These are phyloP conservation scores for Suhomyces vadensis DNA, from an alignment of 805 yeast species.

Conservation along the genomic window DNA sequence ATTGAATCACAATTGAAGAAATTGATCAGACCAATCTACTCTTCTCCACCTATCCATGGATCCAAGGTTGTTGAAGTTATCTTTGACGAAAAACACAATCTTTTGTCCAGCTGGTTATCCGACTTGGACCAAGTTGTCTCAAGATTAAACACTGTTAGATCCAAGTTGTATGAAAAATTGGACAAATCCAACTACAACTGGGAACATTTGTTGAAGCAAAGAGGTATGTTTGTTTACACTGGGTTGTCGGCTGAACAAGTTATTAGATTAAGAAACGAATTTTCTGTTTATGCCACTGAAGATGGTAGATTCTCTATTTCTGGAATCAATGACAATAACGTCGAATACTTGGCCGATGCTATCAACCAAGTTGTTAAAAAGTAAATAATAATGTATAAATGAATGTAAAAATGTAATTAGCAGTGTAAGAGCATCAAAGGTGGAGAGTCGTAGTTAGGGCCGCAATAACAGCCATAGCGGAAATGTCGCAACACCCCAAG, in stretches of 20 bases:
- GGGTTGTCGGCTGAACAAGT: conserved; percentile 77
- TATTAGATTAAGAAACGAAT: conserved; percentile 63
- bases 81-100: conserved; percentile 52
- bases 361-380: conserved; percentile 51
- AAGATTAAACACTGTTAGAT: conserved; percentile 74
- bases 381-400: conserved; percentile 11
- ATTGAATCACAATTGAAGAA: conserved; percentile 81
- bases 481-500: too few relatives aligned
- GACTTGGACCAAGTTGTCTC: conserved; percentile 80
- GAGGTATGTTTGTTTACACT: conserved; percentile 96
- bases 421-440: too few relatives aligned
- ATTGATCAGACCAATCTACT: conserved; percentile 81
- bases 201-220: conserved; percentile 84
- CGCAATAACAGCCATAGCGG: too few relatives aligned
- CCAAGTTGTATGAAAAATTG: conserved; percentile 59
- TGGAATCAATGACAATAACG: conserved; percentile 80
- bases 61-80: conserved; percentile 83
- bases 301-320: conserved; percentile 93
- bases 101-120: conserved; percentile 72
- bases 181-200: conserved; percentile 68
- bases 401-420: too few relatives aligned
- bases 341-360: conserved; percentile 68
- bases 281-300: conserved; percentile 78
- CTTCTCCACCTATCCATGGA: conserved; percentile 95
- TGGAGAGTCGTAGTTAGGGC: too few relatives aligned